These are phyloP conservation scores for Mucor mucedo DNA, from an alignment of 371 early-diverging fungal genomes.

Conservation along the genomic window DNA sequence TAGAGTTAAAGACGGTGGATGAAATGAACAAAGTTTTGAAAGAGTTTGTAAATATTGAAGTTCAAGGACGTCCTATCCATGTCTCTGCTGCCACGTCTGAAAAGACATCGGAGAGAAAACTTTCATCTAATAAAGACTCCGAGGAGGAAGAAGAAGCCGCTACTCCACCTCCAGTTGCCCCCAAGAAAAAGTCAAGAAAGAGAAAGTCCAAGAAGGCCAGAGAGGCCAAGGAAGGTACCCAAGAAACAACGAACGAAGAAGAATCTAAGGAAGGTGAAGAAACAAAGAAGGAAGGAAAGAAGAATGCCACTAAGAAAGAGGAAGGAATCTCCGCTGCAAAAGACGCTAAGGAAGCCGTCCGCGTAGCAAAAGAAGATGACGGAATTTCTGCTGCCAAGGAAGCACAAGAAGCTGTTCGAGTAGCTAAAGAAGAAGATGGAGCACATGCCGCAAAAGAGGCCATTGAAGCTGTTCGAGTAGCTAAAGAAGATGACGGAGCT, in stretches of 20 bases:
- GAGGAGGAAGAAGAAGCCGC: neutral
- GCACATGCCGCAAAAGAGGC: constrained; percentile 17
- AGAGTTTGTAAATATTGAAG: constrained; percentile 61
- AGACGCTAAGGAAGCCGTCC: constrained; percentile 10
- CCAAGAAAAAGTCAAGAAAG: constrained; percentile 9
- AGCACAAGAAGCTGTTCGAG: constrained; percentile 18
- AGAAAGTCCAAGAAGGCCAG: constrained; percentile 17
- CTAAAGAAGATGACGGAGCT: constrained; percentile 16
- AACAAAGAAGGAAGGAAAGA: constrained; percentile 20
- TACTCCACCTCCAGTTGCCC: neutral
- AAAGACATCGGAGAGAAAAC: constrained; percentile 18
- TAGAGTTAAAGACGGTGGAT: constrained; percentile 77
- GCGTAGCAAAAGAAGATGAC: constrained; percentile 19
- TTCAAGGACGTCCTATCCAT: constrained; percentile 72
- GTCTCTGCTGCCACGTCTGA: constrained; percentile 70
- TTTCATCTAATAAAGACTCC: constrained; percentile 1
- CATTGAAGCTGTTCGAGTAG: constrained; percentile 3
- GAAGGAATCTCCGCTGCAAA: constrained; percentile 22
- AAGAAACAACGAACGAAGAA: constrained; percentile 11
- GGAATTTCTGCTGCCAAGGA: constrained; percentile 17
- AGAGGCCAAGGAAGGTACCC: constrained; percentile 20
- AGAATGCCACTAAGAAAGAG: constrained; percentile 21
- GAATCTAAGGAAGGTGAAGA: constrained; percentile 12
- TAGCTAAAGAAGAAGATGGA: constrained; percentile 25
- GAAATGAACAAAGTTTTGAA: constrained; percentile 84